Base-by-base conservation (phyloP, 495 filamentous ascomycete genomes). In the Penicillium daleae region DNA sequence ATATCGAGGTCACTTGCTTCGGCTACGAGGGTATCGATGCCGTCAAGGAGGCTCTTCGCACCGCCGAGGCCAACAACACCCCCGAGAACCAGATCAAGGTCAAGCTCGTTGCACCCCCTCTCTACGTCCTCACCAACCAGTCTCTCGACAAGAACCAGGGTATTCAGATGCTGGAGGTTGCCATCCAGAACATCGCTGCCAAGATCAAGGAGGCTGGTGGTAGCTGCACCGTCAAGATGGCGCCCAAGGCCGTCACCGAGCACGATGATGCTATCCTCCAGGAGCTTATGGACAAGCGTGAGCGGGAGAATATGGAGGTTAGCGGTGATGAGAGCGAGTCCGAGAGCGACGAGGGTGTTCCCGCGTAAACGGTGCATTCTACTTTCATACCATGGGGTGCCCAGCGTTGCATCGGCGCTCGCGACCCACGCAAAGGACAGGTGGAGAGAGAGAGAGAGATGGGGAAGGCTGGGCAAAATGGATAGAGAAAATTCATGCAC, bases 21-120 rank as follows among this genome's bases (percentile, higher is more conserved):
- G 90, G 90, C 39, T 99, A 99, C 76, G 95, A 98, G 60, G 95
- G 95, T 69, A 98, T 99, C 82, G 95, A 98, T 69, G 95, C 95
- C 31, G 93, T 99, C 71, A 99, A 99, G 85, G 79, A 84, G 8
- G 92, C 93, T 42, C 83, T 97, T 53, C 87, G 92, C 69, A 89
- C 87, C 53, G 93, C 93, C 56, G 93, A 97, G 78, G 91, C 89
- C 55, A 86, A 88, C 68, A 96, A 95, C 82, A 97, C 92, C 31
- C 78, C 83, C 49, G 93, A 97, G 40, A 93, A 85, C 65, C 92
- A 95, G 78, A 93, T 99, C 75, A 99, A 97, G 80, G 95, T 97
- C 73, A 91, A 94, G 76, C 88, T 99, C 27, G 96, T 99, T 9
- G 93, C 91, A 6, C 95, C 95, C 33, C 95, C 95, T 22, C 87